Evolutionary conservation across 2,329 filamentous ascomycete species (phyloP), one percentile per base, ranked within the genome.

Genomic region (Amylocarpus encephaloides): DNA sequence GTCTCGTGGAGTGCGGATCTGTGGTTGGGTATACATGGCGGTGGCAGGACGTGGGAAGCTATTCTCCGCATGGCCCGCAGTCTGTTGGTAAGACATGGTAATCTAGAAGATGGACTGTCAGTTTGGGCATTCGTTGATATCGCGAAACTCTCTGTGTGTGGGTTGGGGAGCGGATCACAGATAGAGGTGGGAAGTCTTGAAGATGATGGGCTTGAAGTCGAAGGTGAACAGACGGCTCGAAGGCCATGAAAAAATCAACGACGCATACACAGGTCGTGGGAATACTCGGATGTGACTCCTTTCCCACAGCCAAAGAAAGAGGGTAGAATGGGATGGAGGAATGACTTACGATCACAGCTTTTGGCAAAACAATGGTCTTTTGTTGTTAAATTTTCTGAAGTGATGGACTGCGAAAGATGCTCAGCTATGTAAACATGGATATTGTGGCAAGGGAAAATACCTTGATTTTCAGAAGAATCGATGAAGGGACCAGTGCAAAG

Each of bases 51-150:
- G 59, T 54, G 55, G 58, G 56, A 55, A 59, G 48, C 52, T 53
- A 40, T 45, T 58, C 46, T 64, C 64, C 39, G 58, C 43, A 42
- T 56, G 54, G 44, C 51, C 57, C 42, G 61, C 46, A 46, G 61
- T 59, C 56, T 66, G 63, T 50, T 66, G 63, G 54, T 65, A 66
- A 62, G 65, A 62, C 65, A 67, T 67, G 61, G 58, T 61, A 57
- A 57, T 59, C 64, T 65, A 38, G 35, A 49, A 49, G 18, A 33
- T 15, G 10, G 11, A 4, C 22, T 26, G 22, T 26, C 7, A 26
- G 22, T 7, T 26, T 26, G 22, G 4, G 22, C 7, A 26, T 26
- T 4, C 7, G 4, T 26, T 4, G 22, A 26, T 26, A 26, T 26
- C 7, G 12, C 13, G 12, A 9, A 41, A 44, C 22, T 32, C 34